Base-by-base conservation (phyloP, 139 green algal genomes). In the Volvox reticuliferus region DNA sequence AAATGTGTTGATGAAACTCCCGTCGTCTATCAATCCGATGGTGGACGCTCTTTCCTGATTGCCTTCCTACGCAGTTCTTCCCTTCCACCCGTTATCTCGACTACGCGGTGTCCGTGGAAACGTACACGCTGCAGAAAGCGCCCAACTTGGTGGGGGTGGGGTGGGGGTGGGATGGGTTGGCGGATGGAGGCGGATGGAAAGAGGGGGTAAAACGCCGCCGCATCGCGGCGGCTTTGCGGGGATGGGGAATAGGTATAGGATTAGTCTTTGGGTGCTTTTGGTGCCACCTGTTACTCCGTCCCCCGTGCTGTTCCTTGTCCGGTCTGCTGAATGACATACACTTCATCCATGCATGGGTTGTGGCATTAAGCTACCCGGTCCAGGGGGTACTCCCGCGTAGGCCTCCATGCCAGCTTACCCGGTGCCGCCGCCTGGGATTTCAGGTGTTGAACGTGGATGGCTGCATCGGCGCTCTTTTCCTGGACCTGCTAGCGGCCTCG, bases 401-500 rank as follows among this genome's bases (percentile, higher is more conserved):
- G 44, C 44, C 44, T 55, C 44, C 9, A 5, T 55, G 44, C 44
- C 44, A 55, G 44, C 44, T 55, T 9, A 55, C 44, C 44, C 44
- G 5, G 44, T 55, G 5, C 44, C 44, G 44, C 5, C 44, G 44
- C 44, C 44, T 55, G 44, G 44, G 44, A 55, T 50, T 30, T 0
- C 82, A 92, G 82, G 89, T 95, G n/a, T 79, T 98, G 32, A 98
- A 98, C 85, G 95, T 99, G 87, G 97, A 99, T 87, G 98, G 98
- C 77, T 98, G 96, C 94, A 99, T 99, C 88, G 98, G 95, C 21
- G 96, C 98, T 0, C 91, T 99, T 1, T 99, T 99, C 94, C 94
- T 99, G 83, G 98, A 99, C 93, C 94, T 99, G 76, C 95, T 99
- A 33, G 85, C 94, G 71, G 96, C 94, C 16, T 94, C 88, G 78